Evolutionary conservation across 2,329 filamentous ascomycete species (phyloP), one percentile per base, ranked within the genome.

Genomic region (Xylaria digitata): DNA sequence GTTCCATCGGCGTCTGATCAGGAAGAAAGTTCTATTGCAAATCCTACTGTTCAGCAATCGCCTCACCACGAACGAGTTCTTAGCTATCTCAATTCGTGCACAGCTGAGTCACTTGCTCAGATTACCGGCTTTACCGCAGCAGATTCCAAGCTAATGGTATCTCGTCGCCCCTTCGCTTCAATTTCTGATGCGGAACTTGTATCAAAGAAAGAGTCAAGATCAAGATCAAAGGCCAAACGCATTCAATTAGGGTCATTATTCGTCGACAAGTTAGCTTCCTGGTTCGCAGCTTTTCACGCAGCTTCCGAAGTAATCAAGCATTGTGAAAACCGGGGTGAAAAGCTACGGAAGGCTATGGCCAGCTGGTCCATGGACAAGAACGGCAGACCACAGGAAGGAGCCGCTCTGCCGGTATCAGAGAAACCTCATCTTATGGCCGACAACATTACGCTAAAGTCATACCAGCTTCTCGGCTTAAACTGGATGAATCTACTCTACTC

Each of bases 391-490:
- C 76, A 76, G 58, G 71, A 77, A 78, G 48, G 75, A 61, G 40
- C 59, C 54, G 76, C 79, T 5, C 80, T 85, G 8, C 84, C 84
- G 0, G 80, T 87, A 30, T 74, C 82, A 1, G 69, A 85, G 40
- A 92, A 98, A 77, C 96, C 96, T 0, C 80, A 84, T 3, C 86
- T 90, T 59, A 96, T 99, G 92, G 87, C 88, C 34, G 85, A 90
- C 0, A 87, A 92, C 61, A 87, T 95, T 63, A 83, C 86, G 45
- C 89, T 99, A 83, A 97, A 98, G 77, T 90, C 96, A 42, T 98
- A 97, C 75, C 96, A 99, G 77, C 82, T 98, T 21, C 93, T 97
- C 34, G 96, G 96, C 3, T 86, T 99, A 58, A 98, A 98, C 76
- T 99, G 96, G 96, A 86, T 99, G 75, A 89, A 90, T 62, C 81